Evolutionary conservation across 176 grass and related monocot genomes (phyloP).

Genomic region (Oryza officinalis): DNA sequence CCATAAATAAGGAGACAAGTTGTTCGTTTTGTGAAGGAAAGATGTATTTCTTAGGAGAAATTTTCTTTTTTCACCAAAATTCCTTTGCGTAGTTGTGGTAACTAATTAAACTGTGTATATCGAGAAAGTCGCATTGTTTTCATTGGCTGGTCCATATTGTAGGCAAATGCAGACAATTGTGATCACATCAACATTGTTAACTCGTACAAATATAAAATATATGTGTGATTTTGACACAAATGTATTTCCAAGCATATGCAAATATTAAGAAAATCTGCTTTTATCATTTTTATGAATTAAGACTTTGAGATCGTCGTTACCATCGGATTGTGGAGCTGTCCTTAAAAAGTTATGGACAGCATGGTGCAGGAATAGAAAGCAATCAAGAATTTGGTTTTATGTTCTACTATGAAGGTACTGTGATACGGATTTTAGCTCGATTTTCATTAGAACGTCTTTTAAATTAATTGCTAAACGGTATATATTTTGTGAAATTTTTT

Average conservation of each 20-base stretch:
- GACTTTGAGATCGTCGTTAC: background rate
- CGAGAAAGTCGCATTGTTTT: background rate
- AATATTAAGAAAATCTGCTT: background rate
- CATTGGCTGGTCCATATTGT: background rate
- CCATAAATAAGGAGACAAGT: background rate
- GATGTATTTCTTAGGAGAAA: background rate
- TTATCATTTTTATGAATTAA: background rate
- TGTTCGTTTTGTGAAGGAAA: background rate
- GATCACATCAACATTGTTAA: background rate
- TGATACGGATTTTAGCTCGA: too few relatives aligned
- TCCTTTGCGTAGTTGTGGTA: background rate
- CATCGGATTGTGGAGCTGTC: background rate
- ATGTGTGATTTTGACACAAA: background rate
- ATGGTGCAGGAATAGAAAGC: background rate
- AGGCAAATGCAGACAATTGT: too few relatives aligned
- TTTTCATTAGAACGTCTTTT: too few relatives aligned
- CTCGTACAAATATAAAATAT: too few relatives aligned
- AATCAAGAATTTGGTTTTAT: background rate
- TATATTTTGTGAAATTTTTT: too few relatives aligned
- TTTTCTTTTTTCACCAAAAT: background rate
- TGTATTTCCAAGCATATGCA: background rate
- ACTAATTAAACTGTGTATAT: too few relatives aligned
- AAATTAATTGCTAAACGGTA: too few relatives aligned
- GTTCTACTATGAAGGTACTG: background rate
- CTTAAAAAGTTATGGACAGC: too few relatives aligned